Percentiles rank a stretch among this genome's conserved stretches.
phyloP scores from a whole-genome alignment of 495 filamentous ascomycete species.

The Aspergillus hancockii region DNA sequence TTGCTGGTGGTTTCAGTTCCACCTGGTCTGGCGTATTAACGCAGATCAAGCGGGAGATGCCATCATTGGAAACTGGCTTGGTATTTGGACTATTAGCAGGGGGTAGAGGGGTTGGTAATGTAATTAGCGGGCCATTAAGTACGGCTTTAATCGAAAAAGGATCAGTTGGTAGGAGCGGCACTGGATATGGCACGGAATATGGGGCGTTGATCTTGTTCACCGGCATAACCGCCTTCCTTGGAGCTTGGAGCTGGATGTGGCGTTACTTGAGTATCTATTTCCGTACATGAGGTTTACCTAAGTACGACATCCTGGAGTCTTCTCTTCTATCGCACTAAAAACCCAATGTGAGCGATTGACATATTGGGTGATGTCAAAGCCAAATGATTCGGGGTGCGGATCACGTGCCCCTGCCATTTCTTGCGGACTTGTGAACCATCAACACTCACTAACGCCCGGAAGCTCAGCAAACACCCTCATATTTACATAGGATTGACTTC shows the following conservation, averaged over 20 bases:
- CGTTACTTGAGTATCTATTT: conserved; percentile 15
- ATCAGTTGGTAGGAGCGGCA: conserved; percentile 23
- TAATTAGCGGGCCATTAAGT: conserved; percentile 62
- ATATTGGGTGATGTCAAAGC: too few species aligned
- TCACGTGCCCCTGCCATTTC: background rate
- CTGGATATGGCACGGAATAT: conserved; percentile 43
- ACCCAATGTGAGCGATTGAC: background rate
- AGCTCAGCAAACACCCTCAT: background rate
- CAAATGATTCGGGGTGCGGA: background rate
- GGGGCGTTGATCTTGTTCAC: conserved; percentile 50
- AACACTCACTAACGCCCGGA: background rate
- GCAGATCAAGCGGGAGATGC: conserved; percentile 48
- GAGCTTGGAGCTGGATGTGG: conserved; percentile 42
- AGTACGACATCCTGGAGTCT: background rate
- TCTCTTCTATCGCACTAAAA: background rate
- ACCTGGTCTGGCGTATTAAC: conserved; percentile 65
- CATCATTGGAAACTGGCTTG: conserved; percentile 55
- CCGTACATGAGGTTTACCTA: background rate
- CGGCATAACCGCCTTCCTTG: conserved; percentile 40
- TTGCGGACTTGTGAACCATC: background rate
- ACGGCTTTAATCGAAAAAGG: conserved; percentile 50
- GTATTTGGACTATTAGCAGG: conserved; percentile 63
- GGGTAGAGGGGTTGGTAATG: conserved; percentile 66
- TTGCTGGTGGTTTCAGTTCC: conserved; percentile 62
- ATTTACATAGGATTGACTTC: background rate